Evolutionary conservation across 208 protist genomes (phyloP), one percentile per base, ranked within the genome.

Genomic region (Leishmania lainsoni): DNA sequence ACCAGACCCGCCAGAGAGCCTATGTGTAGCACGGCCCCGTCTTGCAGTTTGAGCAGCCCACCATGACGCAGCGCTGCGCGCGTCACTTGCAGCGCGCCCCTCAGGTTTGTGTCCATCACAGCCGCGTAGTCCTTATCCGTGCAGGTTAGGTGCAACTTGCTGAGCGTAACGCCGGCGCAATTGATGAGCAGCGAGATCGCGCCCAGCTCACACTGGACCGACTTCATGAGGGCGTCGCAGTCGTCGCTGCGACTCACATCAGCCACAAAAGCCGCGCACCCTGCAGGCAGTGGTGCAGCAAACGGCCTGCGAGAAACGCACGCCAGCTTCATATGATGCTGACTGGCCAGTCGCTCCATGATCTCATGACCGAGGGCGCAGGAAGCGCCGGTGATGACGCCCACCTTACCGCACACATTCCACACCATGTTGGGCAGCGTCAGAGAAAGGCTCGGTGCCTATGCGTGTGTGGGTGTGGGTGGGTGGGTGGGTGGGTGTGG

Each of bases 41-140:
- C 89, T 12, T 89, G 85, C 26, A 68, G 66, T 58, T 85, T 84
- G 6, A 97, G 80, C 58, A 97, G 81, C 8, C 94, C 94, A 49
- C 94, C 94, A 69, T 96, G 83, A 5, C 93, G 94, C 81, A 97
- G 86, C 17, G 89, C 91, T 0, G 91, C 85, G 26, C 92, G 88
- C 10, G 91, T 96, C 29, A 97, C 71, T 65, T 94, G 78, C 61
- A 97, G 83, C 16, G 92, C 90, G 29, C 91, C 92, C 39, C 85
- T 83, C 68, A 97, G 70, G 76, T 97, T 97, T 26, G 93, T 94
- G 71, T 95, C 81, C 86, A 97, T 91, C 20, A 97, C 66, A 6
- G 81, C 68, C 70, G 92, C 89, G 76, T 94, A 96, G 70, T 96
- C 93, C 20, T 87, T 79, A 39, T 93, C 85, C 8, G 90, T 93